Evolutionary conservation across 257 asterid genomes (phyloP), one percentile per base, ranked within the genome.

Genomic region (Gynochthodes officinalis): DNA sequence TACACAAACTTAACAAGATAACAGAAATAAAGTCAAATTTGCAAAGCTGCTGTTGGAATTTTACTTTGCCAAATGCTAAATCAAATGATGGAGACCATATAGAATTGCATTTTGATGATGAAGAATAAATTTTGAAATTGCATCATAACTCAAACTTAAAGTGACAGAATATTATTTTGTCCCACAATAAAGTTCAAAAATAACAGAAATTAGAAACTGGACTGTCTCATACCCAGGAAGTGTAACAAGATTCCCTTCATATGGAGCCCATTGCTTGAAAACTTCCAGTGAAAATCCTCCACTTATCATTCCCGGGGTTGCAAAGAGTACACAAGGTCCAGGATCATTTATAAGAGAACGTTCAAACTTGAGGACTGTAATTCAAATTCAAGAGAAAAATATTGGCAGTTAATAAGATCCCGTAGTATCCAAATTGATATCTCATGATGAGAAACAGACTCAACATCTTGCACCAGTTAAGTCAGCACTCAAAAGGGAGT

Each of bases 221-320:
- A 66, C n/a, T 44, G 58, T 42, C 28, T n/a, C 81, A 75, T 86
- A 92, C 96, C 98, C 98, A 58, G 98, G 96, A 61, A 93, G 79
- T 63, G 84, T 78, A 67, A 93, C 67, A 80, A 90, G 96, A 86
- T 90, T 93, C 69, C 66, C 76, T 83, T 85, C 92, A 73, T 72
- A 57, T 37, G 97, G 97, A 78, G 97, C 96, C 98, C 97, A 93
- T 76, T 85, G 96, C 86, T 49, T 93, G 85, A 90, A 89, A 74
- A 93, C 93, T 75, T 90, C 97, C 65, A 93, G 89, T 27, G 98
- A 93, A 80, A 90, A 89, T 77, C 97, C 98, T 43, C 98, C 96
- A 71, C 81, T 89, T 72, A 93, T 67, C 95, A 87, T 89, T 79
- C 97, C 96, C 23, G 97, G 98, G 55, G 95, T 86, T 69, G 98